Base-by-base conservation (phyloP, 1,284 basidiomycete species). In the Leccinum solheimii region DNA sequence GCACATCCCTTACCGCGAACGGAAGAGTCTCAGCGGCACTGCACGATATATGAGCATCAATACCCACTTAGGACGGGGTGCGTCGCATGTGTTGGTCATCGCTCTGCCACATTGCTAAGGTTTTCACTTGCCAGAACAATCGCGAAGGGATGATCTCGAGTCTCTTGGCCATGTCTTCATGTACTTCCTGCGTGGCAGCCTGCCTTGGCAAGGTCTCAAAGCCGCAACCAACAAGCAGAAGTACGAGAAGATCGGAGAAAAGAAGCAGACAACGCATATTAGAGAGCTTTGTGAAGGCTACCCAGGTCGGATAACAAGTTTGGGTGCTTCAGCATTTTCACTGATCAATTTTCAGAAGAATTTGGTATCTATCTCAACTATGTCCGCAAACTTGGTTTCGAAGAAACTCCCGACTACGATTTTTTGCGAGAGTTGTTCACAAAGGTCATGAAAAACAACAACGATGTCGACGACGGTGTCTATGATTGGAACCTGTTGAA, bases 11-110 rank as follows among this genome's bases (percentile, higher is more conserved):
- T 99, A 99, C 82, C 88, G 97, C 68, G 97, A 99, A 82, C 95
- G 97, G 80, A 99, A 98, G 84, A 97, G 95, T 67, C 81, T 98
- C 53, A 97, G 95, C 34, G 97, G 97, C 48, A 99, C 97, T 38
- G 97, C 97, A 49, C 92, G 96, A 59, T 98, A 98, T 83, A 98
- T 97, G 83, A 97, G 94, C 58, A 98, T 99, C 84, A 98, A 98
- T 79, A 98, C 97, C 43, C 97, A 98, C 77, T 81, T 98, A 68
- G 97, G 97, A 43, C 87, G 95, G 68, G 94, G 68, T 69, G 59
- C 55, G 64, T 59, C 62, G 14, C 23, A 43, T 1, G n/a, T 38
- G 16, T 54, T 57, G 30, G 19, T 30, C 32, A 36, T 21, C 53
- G 0, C n/a, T 3, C 53, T 40, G 8, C 56, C 21, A 21, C 27